Conservation (phyloP, 768 basidiomycete species). For the Polyporus arcularius region DNA sequence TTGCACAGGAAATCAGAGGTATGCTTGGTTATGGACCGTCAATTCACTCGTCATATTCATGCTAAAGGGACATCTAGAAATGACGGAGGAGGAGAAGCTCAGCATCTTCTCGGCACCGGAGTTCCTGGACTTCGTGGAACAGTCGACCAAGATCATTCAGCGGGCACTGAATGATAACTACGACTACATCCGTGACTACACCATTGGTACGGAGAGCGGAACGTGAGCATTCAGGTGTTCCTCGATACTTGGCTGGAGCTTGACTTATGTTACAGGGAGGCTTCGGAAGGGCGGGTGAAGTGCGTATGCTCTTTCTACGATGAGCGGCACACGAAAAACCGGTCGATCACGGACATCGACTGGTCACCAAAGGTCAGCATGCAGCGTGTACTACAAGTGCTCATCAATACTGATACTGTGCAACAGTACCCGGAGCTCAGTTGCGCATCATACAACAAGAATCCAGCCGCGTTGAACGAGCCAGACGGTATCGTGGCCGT, state of each 20-base stretch:
- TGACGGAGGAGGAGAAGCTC: conserved; percentile 83
- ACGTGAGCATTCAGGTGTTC: conserved; percentile 52
- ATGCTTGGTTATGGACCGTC: background rate
- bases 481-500: conserved; percentile 97
- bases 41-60: background rate
- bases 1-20: conserved; percentile 87
- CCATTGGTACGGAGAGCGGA: conserved; percentile 82
- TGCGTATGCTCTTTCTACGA: conserved; percentile 94
- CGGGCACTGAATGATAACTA: conserved; percentile 93
- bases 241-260: background rate
- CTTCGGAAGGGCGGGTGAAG: conserved; percentile 88
- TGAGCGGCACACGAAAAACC: conserved; percentile 86
- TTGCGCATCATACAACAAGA: conserved; percentile 97
- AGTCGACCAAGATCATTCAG: conserved; percentile 93
- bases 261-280: conserved; percentile 57
- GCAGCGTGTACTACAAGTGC: background rate
- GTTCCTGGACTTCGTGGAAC: conserved; percentile 92
- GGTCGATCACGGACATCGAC: conserved; percentile 94
- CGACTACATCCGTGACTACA: conserved; percentile 96
- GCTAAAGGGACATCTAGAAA: conserved; percentile 48
- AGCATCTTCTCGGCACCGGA: conserved; percentile 86
- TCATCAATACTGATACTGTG: background rate
- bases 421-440: conserved; percentile 91
- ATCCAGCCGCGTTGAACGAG: conserved; percentile 88
- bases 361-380: conserved; percentile 91